Base-by-base conservation (phyloP, 352 stramenopile species). In the Peronosclerospora sorghi region DNA sequence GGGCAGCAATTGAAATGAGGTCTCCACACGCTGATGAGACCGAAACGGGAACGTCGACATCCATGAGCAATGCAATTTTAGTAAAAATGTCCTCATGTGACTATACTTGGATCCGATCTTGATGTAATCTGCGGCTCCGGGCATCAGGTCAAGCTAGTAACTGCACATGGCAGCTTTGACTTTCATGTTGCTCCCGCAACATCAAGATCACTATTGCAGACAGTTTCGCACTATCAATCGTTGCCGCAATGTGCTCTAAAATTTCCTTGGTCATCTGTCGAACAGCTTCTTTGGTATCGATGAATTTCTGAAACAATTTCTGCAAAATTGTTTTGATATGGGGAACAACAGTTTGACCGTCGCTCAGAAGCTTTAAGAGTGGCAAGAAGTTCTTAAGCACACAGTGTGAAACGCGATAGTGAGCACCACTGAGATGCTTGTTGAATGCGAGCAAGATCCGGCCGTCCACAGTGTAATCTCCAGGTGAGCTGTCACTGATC, bases 141-240 rank as follows among this genome's bases (percentile, higher is more conserved):
- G 76, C 8, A 92, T 41, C 8, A 88, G 28, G 24, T 73, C 51
- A 14, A 66, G 61, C 12, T 89, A 36, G 29, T 81, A 92, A 23
- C 78, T 51, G 48, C 73, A 86, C 35, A 88, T 69, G 0, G 69
- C 62, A 4, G 54, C 55, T 35, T 83, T 86, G 32, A 86, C 65
- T 41, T 88, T 89, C 65, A 88, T 76, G 48, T 88, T 88, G 34
- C 56, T 77, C 8, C 79, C 76, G 66, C 8, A 92, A 46, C 37
- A 83, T 62, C 21, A 73, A 62, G 21, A 86, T 64, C 15, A 83
- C 49, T 21, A 72, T 55, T 4, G 47, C 54, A 21, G 74, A 52
- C 26, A 90, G 38, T 4, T 56, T 57, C 1, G 68, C 51, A 8
- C 61, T 54, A 27, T 88, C 79, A 29, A 83, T 55, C n/a, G 48